Percentiles rank a stretch among this genome's conserved stretches.
These are phyloP conservation scores for Claviceps lovelessii DNA, from an alignment of 2,329 filamentous ascomycete genomes.

Conservation along the genomic window DNA sequence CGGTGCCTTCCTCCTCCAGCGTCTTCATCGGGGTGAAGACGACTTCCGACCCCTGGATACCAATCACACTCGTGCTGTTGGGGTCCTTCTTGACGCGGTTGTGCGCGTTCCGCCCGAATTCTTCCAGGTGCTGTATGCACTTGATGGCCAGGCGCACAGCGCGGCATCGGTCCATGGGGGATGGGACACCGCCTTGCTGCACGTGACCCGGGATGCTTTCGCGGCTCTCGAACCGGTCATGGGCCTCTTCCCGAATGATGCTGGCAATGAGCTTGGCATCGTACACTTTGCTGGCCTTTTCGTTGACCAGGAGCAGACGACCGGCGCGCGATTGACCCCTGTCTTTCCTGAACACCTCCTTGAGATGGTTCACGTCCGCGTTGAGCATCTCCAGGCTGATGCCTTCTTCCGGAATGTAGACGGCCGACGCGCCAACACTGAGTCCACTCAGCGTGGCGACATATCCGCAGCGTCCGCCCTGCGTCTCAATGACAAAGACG, in stretches of 20 bases:
- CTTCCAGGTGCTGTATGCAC: slow-evolving; percentile 82
- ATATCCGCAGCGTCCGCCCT: slow-evolving; percentile 89
- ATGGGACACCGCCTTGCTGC: slow-evolving; percentile 85
- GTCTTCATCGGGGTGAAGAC: slow-evolving; percentile 72
- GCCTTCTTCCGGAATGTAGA: slow-evolving; percentile 95
- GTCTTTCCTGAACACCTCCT: slow-evolving; percentile 72
- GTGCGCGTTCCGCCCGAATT: slow-evolving; percentile 50
- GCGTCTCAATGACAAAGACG: slow-evolving; percentile 96
- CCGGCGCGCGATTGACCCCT: slow-evolving; percentile 79
- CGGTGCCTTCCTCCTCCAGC: slow-evolving; percentile 72
- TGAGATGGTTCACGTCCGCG: slow-evolving; percentile 76
- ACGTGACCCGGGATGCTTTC: slow-evolving; percentile 88
- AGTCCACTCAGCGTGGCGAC: slow-evolving; percentile 82
- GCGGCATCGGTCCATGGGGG: slow-evolving; percentile 88
- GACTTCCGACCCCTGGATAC: slow-evolving; percentile 78
- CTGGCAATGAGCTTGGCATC: slow-evolving; percentile 85
- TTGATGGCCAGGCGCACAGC: slow-evolving; percentile 86
- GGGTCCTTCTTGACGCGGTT: slow-evolving; percentile 59
- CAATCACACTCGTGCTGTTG: slow-evolving; percentile 68
- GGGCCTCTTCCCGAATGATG: slow-evolving; percentile 88
- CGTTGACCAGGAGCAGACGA: slow-evolving; percentile 91
- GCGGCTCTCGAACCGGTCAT: slow-evolving; percentile 81
- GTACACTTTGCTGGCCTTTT: slow-evolving; percentile 83
- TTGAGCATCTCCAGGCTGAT: slow-evolving; percentile 88
- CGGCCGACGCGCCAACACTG: slow-evolving; percentile 78